These are phyloP conservation scores for Neurospora tetrasperma DNA, from an alignment of 495 filamentous ascomycete genomes.

Conservation along the genomic window DNA sequence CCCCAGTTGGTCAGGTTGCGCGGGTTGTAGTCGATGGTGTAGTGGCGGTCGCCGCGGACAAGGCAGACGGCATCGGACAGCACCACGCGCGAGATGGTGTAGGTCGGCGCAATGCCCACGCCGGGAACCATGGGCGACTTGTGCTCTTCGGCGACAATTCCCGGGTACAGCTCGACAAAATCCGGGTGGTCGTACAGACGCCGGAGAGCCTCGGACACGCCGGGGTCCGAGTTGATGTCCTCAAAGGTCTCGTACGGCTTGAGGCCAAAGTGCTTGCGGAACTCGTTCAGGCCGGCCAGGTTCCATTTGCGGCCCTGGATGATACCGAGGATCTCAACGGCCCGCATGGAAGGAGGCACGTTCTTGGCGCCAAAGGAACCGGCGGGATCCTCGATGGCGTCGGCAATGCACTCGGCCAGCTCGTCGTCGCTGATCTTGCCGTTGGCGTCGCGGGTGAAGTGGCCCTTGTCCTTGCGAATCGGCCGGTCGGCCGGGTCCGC, in stretches of 20 bases:
- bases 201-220: conserved; percentile 59
- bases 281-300: conserved; percentile 75
- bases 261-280: conserved; percentile 70
- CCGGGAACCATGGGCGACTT: conserved; percentile 66
- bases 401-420: conserved; percentile 55
- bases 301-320: conserved; percentile 78
- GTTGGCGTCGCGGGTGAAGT: not conserved
- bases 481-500: conserved; percentile 53
- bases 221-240: conserved; percentile 71
- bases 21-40: conserved; percentile 65
- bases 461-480: conserved; percentile 50
- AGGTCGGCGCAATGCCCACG: conserved; percentile 71
- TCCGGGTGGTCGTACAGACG: conserved; percentile 66
- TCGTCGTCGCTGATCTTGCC: conserved; percentile 58
- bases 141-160: conserved; percentile 69
- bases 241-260: conserved; percentile 68
- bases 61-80: conserved; percentile 77
- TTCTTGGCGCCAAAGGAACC: conserved; percentile 61
- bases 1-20: conserved; percentile 79
- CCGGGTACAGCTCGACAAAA: conserved; percentile 70
- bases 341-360: conserved; percentile 61
- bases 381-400: conserved; percentile 54
- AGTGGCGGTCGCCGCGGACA: conserved; percentile 82
- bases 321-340: conserved; percentile 78
- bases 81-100: conserved; percentile 72